Base-by-base conservation (phyloP, 2,329 filamentous ascomycete genomes). In the Trichoderma koningiopsis region DNA sequence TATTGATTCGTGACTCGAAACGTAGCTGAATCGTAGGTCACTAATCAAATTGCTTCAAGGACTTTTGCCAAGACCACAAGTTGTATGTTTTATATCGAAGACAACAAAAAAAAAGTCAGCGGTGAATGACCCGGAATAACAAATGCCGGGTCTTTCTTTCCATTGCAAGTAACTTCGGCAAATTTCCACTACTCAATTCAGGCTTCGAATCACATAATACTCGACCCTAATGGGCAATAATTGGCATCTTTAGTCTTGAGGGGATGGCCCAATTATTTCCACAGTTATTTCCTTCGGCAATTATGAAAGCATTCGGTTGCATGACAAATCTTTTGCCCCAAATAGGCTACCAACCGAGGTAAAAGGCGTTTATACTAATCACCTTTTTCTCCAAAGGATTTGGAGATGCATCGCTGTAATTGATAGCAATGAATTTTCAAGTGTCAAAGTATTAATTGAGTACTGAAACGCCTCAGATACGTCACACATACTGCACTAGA, bases 271-370 rank as follows among this genome's bases (percentile, higher is more conserved):
- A n/a, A 47, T 47, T 66, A 66, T 66, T 58, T 29, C 63, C 63
- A 58, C 2, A 3, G 14, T 40, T 55, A 64, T 64, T 64, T 27
- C 61, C 47, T 33, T 55, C 16, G 37, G 22, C 22, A 49, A 10
- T 13, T 29, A 10, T 57, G 63, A 66, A 66, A 58, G 61, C 19
- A 35, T 47, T 66, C 37, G 40, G 37, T 7, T 4, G 24, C 16
- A 4, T 67, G 40, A 59, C 55, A 67, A 67, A 67, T 67, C 55
- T 52, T 52, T 49, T 52, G 13, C 29, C 61, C 24, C n/a, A 14
- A 59, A 13, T 27, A 24, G 55, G 29, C 27, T 22, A 58, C 35
- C 11, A 11, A 24, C 29, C 29, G 31, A 67, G n/a, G 55, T 67
- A 43, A 31, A 43, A 56, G 52, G 55, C 27, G 27, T 52, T 13